Evolutionary conservation across 148 eudicot species (phyloP), one percentile per base, ranked within the genome.

Genomic region (Vaccinium myrtillus): DNA sequence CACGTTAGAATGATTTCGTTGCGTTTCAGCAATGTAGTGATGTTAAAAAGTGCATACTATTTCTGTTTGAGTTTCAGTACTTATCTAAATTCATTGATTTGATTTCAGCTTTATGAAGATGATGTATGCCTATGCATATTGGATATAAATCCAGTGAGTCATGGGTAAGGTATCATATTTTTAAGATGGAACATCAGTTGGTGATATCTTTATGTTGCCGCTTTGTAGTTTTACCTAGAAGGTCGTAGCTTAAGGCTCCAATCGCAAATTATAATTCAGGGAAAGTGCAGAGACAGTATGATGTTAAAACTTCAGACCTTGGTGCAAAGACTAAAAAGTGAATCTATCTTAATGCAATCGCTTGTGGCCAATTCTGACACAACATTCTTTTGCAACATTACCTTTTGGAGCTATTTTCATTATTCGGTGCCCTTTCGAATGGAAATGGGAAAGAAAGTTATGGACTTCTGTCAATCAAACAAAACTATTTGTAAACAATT

Each of bases 121-220:
- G 96, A 95, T 49, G 81, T 82, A 30, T 95, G 99, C 90, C 83
- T 97, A 27, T 94, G 98, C 92, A 94, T 97, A 86, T 89, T 97
- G 96, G 99, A 97, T 86, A 89, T 86, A 69, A 92, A 86, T 91
- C 99, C 99, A 39, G 89, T 95, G 87, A 90, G 96, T 91, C 94
- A 81, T 91, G 99, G 99, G 99, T 97, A 97, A 97, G 98, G 98
- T 97, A 97, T 93, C 90, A 91, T 89, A 81, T 85, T 54, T 77
- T 67, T 88, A 82, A 76, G 55, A 77, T 91, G 83, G 87, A 73
- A 54, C 79, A 56, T 25, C 15, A 77, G 13, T 25, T 75, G 58
- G 30, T 49, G 81, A 30, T 74, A 48, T 73, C 2, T 51, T 73
- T 81, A 36, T 79, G 53, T 82, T 23, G 25, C 27, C n/a, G n/a